Evolutionary conservation across 306 rosid species (phyloP), one percentile per base, ranked within the genome.

Genomic region (Acacia acuminata): DNA sequence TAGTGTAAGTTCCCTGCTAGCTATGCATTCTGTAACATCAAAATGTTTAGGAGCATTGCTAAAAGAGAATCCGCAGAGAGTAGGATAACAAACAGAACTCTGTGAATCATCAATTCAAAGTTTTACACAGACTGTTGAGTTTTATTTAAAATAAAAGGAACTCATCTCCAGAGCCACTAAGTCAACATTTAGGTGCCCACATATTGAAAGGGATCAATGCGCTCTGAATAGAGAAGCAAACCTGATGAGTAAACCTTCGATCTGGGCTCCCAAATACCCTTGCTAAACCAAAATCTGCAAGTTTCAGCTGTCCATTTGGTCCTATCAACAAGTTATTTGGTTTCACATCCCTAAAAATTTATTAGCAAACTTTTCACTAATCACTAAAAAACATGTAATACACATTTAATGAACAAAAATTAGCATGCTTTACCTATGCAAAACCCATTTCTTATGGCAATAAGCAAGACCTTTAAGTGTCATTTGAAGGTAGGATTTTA

Each of bases 231-330:
- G 63, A 76, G 60, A 90, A 87, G 78, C 78, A 80, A 87, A 93
- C 99, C 97, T 96, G 97, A 76, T 96, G 97, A 66, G 99, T 96
- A 81, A 92, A 96, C 87, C 90, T 96, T 80, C 98, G 94, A 84
- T 90, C 94, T 22, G 99, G 98, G 81, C 99, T 93, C 86, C 99
- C 99, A 90, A 96, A 96, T 76, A 96, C 89, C 38, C 99, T 88
- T 51, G 99, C 99, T 78, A 96, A 91, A 79, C 99, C 99, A 92
- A 96, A 96, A 87, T 96, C 99, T 7, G 98, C 99, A 88, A 96
- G 97, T 88, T 96, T 96, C 75, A 96, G 93, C 84, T 93, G 94
- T 82, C 99, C 99, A 71, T 93, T 90, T 66, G 93, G 40, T 85
- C 99, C 99, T 84, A 96, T 96, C 89, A 96, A 86, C 87, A 96